A percentile compares a stretch with the other conserved stretches of the same genome.
Conservation (phyloP, 2,329 filamentous ascomycete species). For the Fusarium sulawesiense region DNA sequence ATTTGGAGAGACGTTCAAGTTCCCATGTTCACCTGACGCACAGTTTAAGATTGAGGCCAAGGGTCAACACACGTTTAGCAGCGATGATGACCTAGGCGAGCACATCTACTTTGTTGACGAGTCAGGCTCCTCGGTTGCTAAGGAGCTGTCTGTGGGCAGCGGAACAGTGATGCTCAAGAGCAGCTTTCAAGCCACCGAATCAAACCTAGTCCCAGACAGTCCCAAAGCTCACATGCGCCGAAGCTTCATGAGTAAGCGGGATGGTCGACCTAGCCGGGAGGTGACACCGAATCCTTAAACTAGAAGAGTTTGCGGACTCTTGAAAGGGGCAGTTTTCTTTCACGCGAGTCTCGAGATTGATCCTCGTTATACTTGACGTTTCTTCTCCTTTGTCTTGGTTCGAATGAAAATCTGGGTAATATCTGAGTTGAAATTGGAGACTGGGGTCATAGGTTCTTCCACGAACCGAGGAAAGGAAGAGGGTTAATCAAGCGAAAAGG, state of each 20-base stretch:
- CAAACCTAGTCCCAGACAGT: slow-evolving; percentile 56
- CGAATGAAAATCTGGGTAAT: slow-evolving; percentile 28
- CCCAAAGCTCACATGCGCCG: slow-evolving; percentile 61
- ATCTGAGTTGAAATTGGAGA: slow-evolving; percentile 12
- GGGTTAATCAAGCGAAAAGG: neutral
- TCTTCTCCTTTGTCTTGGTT: slow-evolving; percentile 29
- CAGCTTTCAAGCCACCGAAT: slow-evolving; percentile 70
- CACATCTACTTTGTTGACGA: slow-evolving; percentile 93
- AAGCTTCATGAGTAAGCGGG: slow-evolving; percentile 67
- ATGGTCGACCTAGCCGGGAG: slow-evolving; percentile 59
- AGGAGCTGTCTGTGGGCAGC: slow-evolving; percentile 77
- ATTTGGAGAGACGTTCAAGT: slow-evolving; percentile 84
- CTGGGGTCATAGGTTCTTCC: slow-evolving; percentile 17
- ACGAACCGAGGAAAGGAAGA: neutral
- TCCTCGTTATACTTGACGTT: slow-evolving; percentile 8
- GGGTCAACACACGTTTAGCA: slow-evolving; percentile 85
- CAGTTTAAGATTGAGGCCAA: slow-evolving; percentile 89
- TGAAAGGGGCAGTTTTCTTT: neutral
- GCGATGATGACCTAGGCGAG: slow-evolving; percentile 86
- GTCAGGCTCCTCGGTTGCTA: slow-evolving; percentile 72
- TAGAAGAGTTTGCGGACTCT: neutral
- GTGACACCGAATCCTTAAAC: slow-evolving; percentile 52
- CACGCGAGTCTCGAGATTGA: slow-evolving; percentile 6
- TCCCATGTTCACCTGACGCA: slow-evolving; percentile 81
- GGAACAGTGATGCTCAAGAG: slow-evolving; percentile 80